Evolutionary conservation across 768 basidiomycete species (phyloP).

Genomic region (Termitomyces sp.): DNA sequence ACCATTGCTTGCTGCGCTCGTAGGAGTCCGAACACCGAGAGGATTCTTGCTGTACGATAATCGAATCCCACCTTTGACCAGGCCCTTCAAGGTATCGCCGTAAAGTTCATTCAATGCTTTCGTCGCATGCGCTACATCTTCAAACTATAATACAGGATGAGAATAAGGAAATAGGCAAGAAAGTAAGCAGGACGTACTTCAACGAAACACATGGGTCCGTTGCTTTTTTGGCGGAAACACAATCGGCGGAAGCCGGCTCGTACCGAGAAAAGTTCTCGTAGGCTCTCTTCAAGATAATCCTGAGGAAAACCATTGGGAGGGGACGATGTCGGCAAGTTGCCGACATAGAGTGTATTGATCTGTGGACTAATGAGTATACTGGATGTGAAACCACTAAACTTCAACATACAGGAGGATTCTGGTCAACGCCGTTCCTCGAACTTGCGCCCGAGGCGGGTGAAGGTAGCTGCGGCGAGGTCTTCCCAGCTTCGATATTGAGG

Average conservation of each 20-base stretch:
- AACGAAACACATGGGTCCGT: constrained; percentile 99
- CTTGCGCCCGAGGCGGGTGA: constrained; percentile 68
- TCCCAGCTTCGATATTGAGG: constrained; percentile 47
- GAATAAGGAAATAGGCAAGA: background rate
- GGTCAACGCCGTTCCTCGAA: constrained; percentile 56
- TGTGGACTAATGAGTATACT: constrained; percentile 19
- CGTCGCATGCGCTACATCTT: constrained; percentile 80
- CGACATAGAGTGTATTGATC: constrained; percentile 99
- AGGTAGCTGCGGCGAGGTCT: constrained; percentile 69
- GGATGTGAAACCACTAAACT: background rate
- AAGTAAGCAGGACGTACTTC: constrained; percentile 50
- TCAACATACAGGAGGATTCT: constrained; percentile 80
- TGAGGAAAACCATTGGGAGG: constrained; percentile 66
- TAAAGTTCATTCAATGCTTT: constrained; percentile 87
- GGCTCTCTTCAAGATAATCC: constrained; percentile 80
- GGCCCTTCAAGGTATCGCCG: constrained; percentile 83
- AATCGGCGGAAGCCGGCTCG: constrained; percentile 87
- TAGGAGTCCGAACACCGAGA: constrained; percentile 84
- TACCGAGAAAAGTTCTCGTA: constrained; percentile 74
- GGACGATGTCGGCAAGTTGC: constrained; percentile 84
- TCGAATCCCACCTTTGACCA: constrained; percentile 96
- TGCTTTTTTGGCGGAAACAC: constrained; percentile 93
- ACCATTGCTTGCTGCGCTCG: constrained; percentile 41
- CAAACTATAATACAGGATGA: constrained; percentile 54
- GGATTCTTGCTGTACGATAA: constrained; percentile 98